Evolutionary conservation across 768 basidiomycete genomes (phyloP).

Genomic region (Pulveroboletus ravenelii): DNA sequence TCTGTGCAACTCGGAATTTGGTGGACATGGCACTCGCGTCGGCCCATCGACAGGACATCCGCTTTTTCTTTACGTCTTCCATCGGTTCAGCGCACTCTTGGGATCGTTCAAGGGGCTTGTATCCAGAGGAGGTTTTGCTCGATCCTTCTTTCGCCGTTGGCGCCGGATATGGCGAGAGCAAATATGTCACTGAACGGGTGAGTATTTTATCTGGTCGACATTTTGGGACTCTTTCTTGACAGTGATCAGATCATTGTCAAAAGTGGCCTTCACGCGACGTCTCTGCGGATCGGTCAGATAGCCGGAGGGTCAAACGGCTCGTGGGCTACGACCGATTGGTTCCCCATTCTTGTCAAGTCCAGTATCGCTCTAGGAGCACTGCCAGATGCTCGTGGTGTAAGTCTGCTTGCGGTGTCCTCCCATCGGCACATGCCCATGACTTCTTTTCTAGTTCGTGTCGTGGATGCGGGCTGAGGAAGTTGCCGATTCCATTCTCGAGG

Average conservation of each 20-base stretch:
- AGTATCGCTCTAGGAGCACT: constrained; percentile 25
- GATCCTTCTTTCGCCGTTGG: constrained; percentile 28
- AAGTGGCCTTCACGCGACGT: constrained; percentile 24
- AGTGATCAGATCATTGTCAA: constrained; percentile 19
- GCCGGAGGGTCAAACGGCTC: constrained; percentile 30
- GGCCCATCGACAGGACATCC: not conserved
- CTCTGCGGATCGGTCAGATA: constrained; percentile 33
- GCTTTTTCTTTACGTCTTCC: constrained; percentile 28
- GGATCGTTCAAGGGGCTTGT: constrained; percentile 25
- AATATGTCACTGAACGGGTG: constrained; percentile 36
- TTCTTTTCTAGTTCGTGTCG: constrained; percentile 14
- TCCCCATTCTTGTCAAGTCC: constrained; percentile 33
- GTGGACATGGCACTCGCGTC: constrained; percentile 23
- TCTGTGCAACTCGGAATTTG: constrained; percentile 32
- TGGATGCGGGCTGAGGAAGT: constrained; percentile 39
- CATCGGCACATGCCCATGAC: constrained; percentile 4
- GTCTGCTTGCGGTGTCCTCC: not conserved
- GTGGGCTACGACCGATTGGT: constrained; percentile 34
- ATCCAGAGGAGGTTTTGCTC: constrained; percentile 35
- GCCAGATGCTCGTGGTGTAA: constrained; percentile 30
- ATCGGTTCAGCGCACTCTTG: constrained; percentile 17
- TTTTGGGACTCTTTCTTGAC: no score
- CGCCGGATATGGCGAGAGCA: constrained; percentile 34
- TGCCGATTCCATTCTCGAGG: constrained; percentile 30
- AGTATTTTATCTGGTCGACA: not conserved